Evolutionary conservation across 73 alveolate species (phyloP).

Genomic region (Blepharisma japonicum): DNA sequence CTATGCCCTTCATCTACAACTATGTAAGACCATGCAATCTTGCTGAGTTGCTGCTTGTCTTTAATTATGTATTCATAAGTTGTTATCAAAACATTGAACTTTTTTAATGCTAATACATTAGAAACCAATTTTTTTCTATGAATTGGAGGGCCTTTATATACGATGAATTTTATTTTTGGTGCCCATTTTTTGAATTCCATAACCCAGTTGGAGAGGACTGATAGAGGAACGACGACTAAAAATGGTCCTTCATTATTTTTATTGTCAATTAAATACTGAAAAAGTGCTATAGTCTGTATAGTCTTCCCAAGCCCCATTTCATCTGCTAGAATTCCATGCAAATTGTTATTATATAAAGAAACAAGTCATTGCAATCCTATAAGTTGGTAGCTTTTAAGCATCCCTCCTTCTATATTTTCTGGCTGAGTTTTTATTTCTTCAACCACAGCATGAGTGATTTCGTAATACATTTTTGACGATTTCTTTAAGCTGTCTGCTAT

Average conservation of each 20-base stretch:
- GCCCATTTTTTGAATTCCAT: constrained; percentile 97
- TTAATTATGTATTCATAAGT: constrained; percentile 96
- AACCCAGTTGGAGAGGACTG: constrained; percentile 95
- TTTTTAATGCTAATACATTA: constrained; percentile 49
- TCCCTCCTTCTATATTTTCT: constrained; percentile 82
- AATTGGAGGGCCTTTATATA: constrained; percentile 90
- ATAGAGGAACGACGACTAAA: constrained; percentile 95
- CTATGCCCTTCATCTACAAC: constrained; percentile 99
- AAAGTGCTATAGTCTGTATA: constrained; percentile 91
- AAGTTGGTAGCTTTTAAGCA: constrained; percentile 72
- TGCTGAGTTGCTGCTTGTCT: constrained; percentile 54
- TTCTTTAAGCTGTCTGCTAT: constrained; percentile 39
- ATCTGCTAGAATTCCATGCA: constrained; percentile 97
- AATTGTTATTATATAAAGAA: constrained; percentile 89
- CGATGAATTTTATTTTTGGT: constrained; percentile 84
- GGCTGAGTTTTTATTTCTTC: constrained; percentile 90
- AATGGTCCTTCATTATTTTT: constrained; percentile 91
- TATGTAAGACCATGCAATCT: constrained; percentile 61
- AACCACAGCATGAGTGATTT: constrained; percentile 85
- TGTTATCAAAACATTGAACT: constrained; percentile 90
- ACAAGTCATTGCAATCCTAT: constrained; percentile 96
- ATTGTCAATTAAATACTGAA: constrained; percentile 86
- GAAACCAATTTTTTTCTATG: constrained; percentile 66
- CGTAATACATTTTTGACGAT: constrained; percentile 80
- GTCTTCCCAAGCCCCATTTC: constrained; percentile 99